Evolutionary conservation across 192 early-diverging fungal genomes (phyloP), one percentile per base, ranked within the genome.

Genomic region (Coemansia pectinata): DNA sequence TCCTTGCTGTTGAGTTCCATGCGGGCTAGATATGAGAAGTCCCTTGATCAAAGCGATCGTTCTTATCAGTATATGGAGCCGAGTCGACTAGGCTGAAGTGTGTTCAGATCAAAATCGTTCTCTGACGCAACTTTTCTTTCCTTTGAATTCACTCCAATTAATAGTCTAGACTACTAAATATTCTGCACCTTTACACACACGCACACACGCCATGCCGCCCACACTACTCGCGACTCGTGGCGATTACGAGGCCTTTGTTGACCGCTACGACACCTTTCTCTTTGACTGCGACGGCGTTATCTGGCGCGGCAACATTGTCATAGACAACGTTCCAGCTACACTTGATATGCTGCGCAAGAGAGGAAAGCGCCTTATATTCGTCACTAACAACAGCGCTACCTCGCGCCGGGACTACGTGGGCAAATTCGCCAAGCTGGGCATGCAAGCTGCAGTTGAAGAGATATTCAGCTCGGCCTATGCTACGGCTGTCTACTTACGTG

Each of bases 271-370:
- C 75, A 99, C 93, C 15, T 98, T 97, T 67, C 78, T 99, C 59
- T 90, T 99, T 48, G 97, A 99, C 84, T 97, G 95, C 84, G 97
- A 99, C 85, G 97, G 96, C 90, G 97, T 99, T 31, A 86, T 99
- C 45, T 99, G 97, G 97, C 88, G 87, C 55, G 93, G 92, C 40
- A 86, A 81, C 73, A 67, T 86, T 1, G 72, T 89, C 1, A 74
- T 99, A 67, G 83, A 88, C 14, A 86, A 88, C 34, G 89, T 95
- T 2, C 70, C 74, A 21, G 88, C 92, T 29, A 86, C 93, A 0
- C 86, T 99, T 65, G 76, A 85, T n/a, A 73, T 88, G 61, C 85
- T 99, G 36, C 88, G 92, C 59, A 66, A 27, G 70, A 89, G 76
- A 85, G 93, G 91, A 36, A 99, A 99, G 83, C 87, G 88, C 31